phyloP scores from a whole-genome alignment of 1,139 yeast species.

The Candida sp. region DNA sequence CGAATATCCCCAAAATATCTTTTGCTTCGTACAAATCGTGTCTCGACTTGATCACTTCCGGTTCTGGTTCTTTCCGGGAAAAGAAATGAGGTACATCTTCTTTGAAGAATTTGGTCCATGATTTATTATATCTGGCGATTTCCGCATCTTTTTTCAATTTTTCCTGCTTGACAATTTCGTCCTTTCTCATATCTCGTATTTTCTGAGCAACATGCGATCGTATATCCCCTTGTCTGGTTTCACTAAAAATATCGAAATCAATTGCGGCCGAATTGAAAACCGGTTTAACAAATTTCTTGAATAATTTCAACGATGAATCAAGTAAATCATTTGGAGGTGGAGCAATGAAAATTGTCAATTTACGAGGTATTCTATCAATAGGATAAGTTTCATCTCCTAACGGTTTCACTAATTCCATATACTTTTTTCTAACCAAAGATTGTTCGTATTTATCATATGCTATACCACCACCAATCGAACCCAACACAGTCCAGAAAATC shows the following conservation, averaged over 20 bases:
- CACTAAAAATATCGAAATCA: conserved; percentile 75
- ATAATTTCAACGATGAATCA: conserved; percentile 69
- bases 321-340: conserved; percentile 96
- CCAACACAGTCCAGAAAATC: conserved; percentile 78
- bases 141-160: conserved; percentile 4
- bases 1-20: conserved; percentile 59
- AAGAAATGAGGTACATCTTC: conserved; percentile 10
- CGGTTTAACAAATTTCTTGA: conserved; percentile 84
- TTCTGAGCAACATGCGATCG: conserved; percentile 79
- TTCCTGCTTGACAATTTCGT: conserved; percentile 14
- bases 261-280: conserved; percentile 81
- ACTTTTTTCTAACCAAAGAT: conserved; percentile 57
- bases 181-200: conserved; percentile 65
- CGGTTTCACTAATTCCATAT: conserved; percentile 59
- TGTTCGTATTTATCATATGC: conserved; percentile 80
- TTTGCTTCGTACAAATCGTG: conserved; percentile 47
- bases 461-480: conserved; percentile 65
- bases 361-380: conserved; percentile 58
- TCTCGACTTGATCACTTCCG: conserved; percentile 21
- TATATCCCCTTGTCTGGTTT: conserved; percentile 87
- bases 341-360: conserved; percentile 78
- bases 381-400: conserved; percentile 37
- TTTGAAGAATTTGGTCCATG: conserved; percentile 15
- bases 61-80: conserved; percentile 12
- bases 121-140: conserved; percentile 4